These are phyloP conservation scores for Syzygium malaccense DNA, from an alignment of 441 rosid species.

Conservation along the genomic window DNA sequence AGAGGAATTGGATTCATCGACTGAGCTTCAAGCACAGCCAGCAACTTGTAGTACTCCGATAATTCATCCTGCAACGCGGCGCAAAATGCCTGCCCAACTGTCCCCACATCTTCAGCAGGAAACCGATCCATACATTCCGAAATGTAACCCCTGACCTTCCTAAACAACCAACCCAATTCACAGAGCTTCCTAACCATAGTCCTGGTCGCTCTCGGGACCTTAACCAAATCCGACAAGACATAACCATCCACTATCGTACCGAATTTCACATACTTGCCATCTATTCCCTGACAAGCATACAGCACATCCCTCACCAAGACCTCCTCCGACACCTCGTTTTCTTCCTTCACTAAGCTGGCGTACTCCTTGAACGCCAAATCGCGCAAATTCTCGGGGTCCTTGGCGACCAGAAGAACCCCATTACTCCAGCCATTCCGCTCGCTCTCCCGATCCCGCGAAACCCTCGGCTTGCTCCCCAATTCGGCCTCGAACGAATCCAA, in stretches of 20 bases:
- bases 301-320: slow-evolving; percentile 81
- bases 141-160: slow-evolving; percentile 69
- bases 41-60: slow-evolving; percentile 67
- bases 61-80: slow-evolving; percentile 93
- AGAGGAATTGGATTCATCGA: slow-evolving; percentile 85
- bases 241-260: slow-evolving; percentile 63
- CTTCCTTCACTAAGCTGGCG: slow-evolving; percentile 59
- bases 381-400: slow-evolving; percentile 74
- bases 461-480: slow-evolving; percentile 19
- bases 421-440: slow-evolving; percentile 47
- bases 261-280: slow-evolving; percentile 74
- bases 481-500: slow-evolving; percentile 30
- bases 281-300: slow-evolving; percentile 88
- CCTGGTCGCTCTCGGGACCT: slow-evolving; percentile 66
- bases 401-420: slow-evolving; percentile 64
- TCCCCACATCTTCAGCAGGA: slow-evolving; percentile 77
- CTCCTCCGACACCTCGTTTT: slow-evolving; percentile 84
- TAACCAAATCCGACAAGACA: slow-evolving; percentile 40
- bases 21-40: slow-evolving; percentile 83
- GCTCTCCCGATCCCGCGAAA: slow-evolving; percentile 15
- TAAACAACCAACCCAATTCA: slow-evolving; percentile 92
- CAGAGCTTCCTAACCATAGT: slow-evolving; percentile 73
- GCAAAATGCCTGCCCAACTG: slow-evolving; percentile 91
- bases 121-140: slow-evolving; percentile 72
- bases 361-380: slow-evolving; percentile 76